Base-by-base conservation (phyloP, 2,329 filamentous ascomycete genomes). In the Beauveria brongniartii region DNA sequence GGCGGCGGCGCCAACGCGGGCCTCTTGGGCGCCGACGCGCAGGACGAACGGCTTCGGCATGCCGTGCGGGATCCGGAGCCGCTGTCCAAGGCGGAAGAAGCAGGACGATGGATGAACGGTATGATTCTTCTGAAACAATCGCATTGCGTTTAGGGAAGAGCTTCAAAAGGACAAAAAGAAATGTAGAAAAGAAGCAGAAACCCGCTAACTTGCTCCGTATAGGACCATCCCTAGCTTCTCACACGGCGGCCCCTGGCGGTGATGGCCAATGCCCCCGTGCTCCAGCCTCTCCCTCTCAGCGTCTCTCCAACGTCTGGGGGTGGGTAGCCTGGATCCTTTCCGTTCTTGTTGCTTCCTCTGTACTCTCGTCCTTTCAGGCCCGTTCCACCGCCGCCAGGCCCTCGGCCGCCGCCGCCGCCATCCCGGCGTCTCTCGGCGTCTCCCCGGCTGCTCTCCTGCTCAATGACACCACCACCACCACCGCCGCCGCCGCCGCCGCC, bases 241-340 rank as follows among this genome's bases (percentile, higher is more conserved):
- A 65, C 65, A 67, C 65, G 67, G 68, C 66, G 48, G 48, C 28
- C 28, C 59, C 68, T 73, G 75, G 74, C 71, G 74, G 74, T 76
- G 72, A 75, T 69, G 75, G 68, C 74, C 75, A 71, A 63, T 61
- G 64, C 66, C 70, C 70, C 71, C 69, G 69, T 67, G 65, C 63
- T 67, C 64, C 67, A 68, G 66, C 67, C 59, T 65, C 68, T 65
- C 65, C 66, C 64, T 68, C 67, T 61, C 65, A 68, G 67, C 68
- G 66, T 65, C 64, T 68, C 64, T 66, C 67, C 64, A 68, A 69
- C 68, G 67, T 71, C 63, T 73, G 71, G 72, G 72, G 73, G 64
- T 78, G 77, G 76, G 65, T 71, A 62, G 66, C 68, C 64, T 79
- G 77, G 77, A 67, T 73, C 65, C 63, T 71, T 59, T 79, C 77